These are phyloP conservation scores for Sarcomyxa edulis DNA, from an alignment of 768 basidiomycete species.

Conservation along the genomic window DNA sequence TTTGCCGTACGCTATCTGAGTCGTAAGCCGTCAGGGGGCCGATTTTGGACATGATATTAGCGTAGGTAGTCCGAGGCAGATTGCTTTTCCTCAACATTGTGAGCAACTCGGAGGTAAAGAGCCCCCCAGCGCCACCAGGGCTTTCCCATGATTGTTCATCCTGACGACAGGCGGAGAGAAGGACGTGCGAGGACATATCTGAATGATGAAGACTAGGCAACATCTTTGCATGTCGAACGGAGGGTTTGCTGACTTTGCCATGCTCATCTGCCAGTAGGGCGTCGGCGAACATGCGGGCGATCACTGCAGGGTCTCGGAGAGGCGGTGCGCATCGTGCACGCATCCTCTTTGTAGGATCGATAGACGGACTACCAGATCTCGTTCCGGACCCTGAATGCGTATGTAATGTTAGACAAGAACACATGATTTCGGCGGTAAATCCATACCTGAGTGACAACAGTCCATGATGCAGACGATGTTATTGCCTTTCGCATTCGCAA, in stretches of 20 bases:
- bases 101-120: too few species aligned
- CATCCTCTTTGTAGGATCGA: not conserved
- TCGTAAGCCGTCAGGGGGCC: too few species aligned
- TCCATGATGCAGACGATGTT: not conserved
- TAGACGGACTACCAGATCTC: constrained; percentile 1
- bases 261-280: not conserved
- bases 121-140: too few species aligned
- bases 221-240: too few species aligned
- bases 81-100: too few species aligned
- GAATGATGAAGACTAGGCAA: constrained; percentile 1
- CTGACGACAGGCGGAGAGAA: constrained; percentile 2
- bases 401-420: not conserved
- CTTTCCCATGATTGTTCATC: too few species aligned
- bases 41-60: too few species aligned
- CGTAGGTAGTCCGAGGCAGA: too few species aligned
- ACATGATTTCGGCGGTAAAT: too few species aligned
- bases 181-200: constrained; percentile 2
- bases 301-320: not conserved
- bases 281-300: not conserved
- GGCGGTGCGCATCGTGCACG: too few species aligned
- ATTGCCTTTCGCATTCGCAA: not conserved
- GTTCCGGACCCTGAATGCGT: not conserved
- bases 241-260: not conserved
- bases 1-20: too few species aligned
- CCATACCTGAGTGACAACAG: too few species aligned